Evolutionary conservation across 1,284 basidiomycete genomes (phyloP).

Genomic region (Ganoderma sp.): DNA sequence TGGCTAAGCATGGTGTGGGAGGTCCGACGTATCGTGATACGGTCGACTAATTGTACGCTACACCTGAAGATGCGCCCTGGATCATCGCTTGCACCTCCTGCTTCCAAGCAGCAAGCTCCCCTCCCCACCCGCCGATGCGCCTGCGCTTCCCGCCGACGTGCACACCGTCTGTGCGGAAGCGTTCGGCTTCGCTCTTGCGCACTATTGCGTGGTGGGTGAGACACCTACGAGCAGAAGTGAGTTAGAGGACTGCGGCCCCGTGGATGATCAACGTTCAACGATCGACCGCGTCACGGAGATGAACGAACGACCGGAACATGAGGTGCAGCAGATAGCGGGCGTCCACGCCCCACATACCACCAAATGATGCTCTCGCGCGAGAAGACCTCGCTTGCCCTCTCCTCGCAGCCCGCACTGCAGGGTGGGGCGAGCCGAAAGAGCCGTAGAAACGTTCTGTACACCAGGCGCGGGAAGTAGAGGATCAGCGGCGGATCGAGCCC

Average conservation of each 20-base stretch:
- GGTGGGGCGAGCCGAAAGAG: conserved; percentile 46
- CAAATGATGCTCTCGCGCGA: conserved; percentile 61
- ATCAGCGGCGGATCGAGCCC: conserved; percentile 69
- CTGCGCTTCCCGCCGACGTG: conserved; percentile 37
- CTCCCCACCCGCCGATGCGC: conserved; percentile 42
- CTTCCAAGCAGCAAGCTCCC: conserved; percentile 37
- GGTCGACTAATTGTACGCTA: conserved; percentile 3
- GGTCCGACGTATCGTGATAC: not conserved
- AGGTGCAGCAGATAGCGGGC: conserved; percentile 2
- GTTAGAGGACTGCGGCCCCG: not conserved
- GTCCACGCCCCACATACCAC: conserved; percentile 45
- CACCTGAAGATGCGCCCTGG: not conserved
- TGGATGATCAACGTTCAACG: conserved; percentile 5
- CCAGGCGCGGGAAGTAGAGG: conserved; percentile 62
- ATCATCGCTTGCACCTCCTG: conserved; percentile 31
- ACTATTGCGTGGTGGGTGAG: conserved; percentile 48
- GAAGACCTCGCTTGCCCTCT: conserved; percentile 49
- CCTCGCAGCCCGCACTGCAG: conserved; percentile 61
- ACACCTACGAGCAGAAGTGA: conserved; percentile 31
- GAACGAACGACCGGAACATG: conserved; percentile 12
- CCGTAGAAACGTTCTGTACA: conserved; percentile 57
- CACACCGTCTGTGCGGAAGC: conserved; percentile 28
- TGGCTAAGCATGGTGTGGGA: conserved; percentile 1
- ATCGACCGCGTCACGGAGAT: conserved; percentile 14
- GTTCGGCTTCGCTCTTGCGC: conserved; percentile 34